Base-by-base conservation (phyloP, 2,329 filamentous ascomycete genomes). In the Nothophaeocryptopus gaeumannii region DNA sequence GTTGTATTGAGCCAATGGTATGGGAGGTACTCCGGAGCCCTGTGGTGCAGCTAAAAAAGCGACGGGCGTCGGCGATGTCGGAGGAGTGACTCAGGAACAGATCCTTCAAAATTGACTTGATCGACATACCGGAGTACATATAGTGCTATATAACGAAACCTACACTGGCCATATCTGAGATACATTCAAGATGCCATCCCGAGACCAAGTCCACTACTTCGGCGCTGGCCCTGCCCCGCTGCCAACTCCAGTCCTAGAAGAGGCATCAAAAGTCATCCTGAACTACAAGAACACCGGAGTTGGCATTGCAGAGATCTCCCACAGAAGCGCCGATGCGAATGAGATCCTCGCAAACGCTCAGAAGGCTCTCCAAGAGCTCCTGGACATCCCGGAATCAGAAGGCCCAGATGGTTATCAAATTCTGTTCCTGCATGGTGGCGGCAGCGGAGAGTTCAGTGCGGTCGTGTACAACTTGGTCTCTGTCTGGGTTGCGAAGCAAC, bases 171-270 rank as follows among this genome's bases (percentile, higher is more conserved):
- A 8, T 4, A 36, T 5, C 12, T n/a, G 14, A 36, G 3, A 36
- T 4, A 36, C 34, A 36, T 11, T 12, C 47, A 60, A 31, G 13
- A 89, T 92, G 88, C 84, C 86, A 63, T 75, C 81, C 57, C 79
- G 89, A 71, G 77, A 82, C 61, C 85, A 92, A 57, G 81, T 93
- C 67, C 80, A 84, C 58, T 93, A 95, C 73, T 96, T 95, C 62
- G 90, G 91, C 54, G 91, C 92, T 45, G 92, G 92, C 56, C 92
- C 92, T 41, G 90, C 92, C n/a, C 77, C 83, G 30, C 79, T 97
- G 13, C 91, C 91, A 16, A 95, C 88, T 10, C 73, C 81, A 3
- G 88, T 96, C 15, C 81, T 96, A 42, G 83, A 93, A 69, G 78
- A 77, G 38, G 90, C 89, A 43, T 83, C 89, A 1, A 70, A 82